Conservation (phyloP, 2,329 filamentous ascomycete genomes). For the Colletotrichum tropicicola region DNA sequence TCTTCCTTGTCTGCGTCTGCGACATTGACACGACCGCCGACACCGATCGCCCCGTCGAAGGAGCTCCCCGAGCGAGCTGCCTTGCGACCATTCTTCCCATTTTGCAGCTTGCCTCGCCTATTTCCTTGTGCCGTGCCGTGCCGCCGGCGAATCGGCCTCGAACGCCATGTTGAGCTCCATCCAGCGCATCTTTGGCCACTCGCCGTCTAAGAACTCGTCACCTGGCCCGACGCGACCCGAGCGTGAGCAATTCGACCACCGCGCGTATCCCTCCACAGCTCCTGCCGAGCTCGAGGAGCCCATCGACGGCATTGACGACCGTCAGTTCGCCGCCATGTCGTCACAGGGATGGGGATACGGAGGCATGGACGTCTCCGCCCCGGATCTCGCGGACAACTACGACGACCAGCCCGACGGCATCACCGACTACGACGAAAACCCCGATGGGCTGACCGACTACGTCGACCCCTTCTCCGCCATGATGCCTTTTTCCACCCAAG, state of each 20-base stretch:
- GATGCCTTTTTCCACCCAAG: conserved; percentile 22
- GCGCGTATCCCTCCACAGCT: conserved; percentile 10
- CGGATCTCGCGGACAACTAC: not conserved
- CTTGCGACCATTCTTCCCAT: not conserved
- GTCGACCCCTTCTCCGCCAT: conserved; percentile 20
- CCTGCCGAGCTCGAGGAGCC: conserved; percentile 2
- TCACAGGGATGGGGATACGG: too few species aligned
- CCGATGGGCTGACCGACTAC: too few species aligned
- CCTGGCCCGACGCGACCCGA: conserved; percentile 18
- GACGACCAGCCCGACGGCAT: not conserved
- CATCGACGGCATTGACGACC: not conserved
- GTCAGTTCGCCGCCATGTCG: not conserved
- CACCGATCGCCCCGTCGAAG: not conserved
- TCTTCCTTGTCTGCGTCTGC: too few species aligned
- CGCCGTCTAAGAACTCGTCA: conserved; percentile 21
- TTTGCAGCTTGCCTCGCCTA: not conserved
- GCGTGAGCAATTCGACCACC: not conserved
- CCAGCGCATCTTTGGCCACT: conserved; percentile 1
- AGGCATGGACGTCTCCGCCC: not conserved
- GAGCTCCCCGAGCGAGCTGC: conserved; percentile 7
- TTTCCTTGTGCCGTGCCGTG: too few species aligned
- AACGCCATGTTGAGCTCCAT: conserved; percentile 25
- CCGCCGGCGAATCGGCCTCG: not conserved
- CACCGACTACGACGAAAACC: too few species aligned
- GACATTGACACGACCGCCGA: not conserved